Base-by-base conservation (phyloP, 1,284 basidiomycete genomes). In the Uromyces viciae-fabae region DNA sequence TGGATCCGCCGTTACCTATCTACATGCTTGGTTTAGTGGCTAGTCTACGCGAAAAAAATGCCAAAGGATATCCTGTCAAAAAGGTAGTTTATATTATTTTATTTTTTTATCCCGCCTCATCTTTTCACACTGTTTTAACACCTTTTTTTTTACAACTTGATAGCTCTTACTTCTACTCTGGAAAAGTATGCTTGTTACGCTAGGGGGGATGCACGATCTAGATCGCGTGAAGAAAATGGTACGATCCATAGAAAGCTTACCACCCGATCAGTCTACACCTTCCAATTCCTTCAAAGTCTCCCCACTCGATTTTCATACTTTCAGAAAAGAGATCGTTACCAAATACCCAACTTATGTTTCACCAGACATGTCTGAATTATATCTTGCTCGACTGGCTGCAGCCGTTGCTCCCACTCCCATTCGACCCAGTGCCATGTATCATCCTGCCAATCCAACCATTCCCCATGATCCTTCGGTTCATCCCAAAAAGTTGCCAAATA, bases 11-110 rank as follows among this genome's bases (percentile, higher is more conserved):
- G 9, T 87, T 99, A 28, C 95, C 96, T 1, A 91, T 97, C 22
- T 95, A 95, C 86, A 88, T 99, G 25, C 93, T 98, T 87, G 92
- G 92, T 78, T 89, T 95, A 75, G 91, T 99, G 11, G 92, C 95
- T 25, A 91, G 91, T 42, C 88, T 99, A 72, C 91, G 94, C 82
- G 97, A 99, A 85, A 95, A 94, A 87, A 93, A 92, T 84, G 93
- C 94, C 4, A 95, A 94, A 85, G 94, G 94, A 1, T 98, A 97
- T 86, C 95, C 95, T 0, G 93, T 96, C 83, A 98, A 97, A 87
- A 97, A 97, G 54, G 76, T 79, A 31, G 58, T 19, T 78, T 15
- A 9, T 25, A 46, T 42, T 25, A 68, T 15, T 40, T 42, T 38
- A n/a, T 3, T 17, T 22, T 38, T 74, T 11, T 7, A 28, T 60